These are phyloP conservation scores for Poterioochromonas sp. DNA, from an alignment of 352 stramenopile genomes.

Conservation along the genomic window DNA sequence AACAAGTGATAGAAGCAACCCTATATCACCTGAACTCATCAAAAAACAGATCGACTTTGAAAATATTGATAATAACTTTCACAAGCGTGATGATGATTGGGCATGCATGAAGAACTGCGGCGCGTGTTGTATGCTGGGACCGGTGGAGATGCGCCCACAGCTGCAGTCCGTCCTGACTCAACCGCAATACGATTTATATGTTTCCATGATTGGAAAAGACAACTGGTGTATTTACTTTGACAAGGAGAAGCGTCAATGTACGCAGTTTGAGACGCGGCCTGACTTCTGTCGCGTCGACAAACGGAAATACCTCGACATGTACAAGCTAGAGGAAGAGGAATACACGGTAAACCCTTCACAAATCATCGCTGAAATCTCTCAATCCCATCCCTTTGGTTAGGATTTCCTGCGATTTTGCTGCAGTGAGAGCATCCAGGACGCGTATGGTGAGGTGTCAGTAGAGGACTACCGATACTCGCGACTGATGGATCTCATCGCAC, in stretches of 20 bases:
- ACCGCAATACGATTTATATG: conserved; percentile 41
- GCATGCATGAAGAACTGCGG: conserved; percentile 45
- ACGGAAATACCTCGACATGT: conserved; percentile 47
- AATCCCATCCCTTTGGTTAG: too few species aligned
- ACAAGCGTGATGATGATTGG: too few species aligned
- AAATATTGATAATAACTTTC: too few species aligned
- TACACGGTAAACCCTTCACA: not conserved
- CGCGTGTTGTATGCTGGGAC: conserved; percentile 46
- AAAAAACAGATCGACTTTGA: too few species aligned
- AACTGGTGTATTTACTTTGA: conserved; percentile 47
- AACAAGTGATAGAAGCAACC: too few species aligned
- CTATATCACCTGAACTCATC: too few species aligned
- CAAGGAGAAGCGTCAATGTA: conserved; percentile 42
- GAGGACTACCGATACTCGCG: too few species aligned
- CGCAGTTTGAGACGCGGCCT: conserved; percentile 45
- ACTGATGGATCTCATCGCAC: too few species aligned
- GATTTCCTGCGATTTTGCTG: conserved; percentile 45
- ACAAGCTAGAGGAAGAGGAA: conserved; percentile 42
- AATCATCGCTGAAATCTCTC: not conserved
- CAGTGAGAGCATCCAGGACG: conserved; percentile 43
- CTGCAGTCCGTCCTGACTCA: conserved; percentile 41
- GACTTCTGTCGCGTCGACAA: conserved; percentile 43
- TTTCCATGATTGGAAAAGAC: conserved; percentile 43
- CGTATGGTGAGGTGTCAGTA: conserved; percentile 40
- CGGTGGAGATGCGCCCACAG: conserved; percentile 39